Evolutionary conservation across 179 eudicot genomes (phyloP).

Genomic region (Amaranthus tricolor): DNA sequence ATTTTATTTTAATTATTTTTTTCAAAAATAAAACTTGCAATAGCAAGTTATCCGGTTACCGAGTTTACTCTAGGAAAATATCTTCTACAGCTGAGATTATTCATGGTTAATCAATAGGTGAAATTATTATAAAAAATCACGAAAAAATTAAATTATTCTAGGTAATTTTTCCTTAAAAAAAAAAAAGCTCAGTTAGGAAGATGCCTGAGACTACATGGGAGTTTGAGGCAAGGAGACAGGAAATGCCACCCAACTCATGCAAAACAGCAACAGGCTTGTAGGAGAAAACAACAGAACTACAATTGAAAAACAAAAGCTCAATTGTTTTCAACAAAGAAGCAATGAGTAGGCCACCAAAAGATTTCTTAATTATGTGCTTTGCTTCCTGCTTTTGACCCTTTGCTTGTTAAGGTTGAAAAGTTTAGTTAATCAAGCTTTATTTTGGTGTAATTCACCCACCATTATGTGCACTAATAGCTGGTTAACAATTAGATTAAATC

Average conservation of each 20-base stretch:
- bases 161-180: too few species aligned
- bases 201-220: not conserved
- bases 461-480: not conserved
- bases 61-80: too few species aligned
- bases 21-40: too few species aligned
- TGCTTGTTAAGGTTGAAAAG: conserved; percentile 10
- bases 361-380: conserved; percentile 15
- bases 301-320: not conserved
- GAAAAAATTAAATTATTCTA: too few species aligned
- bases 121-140: too few species aligned
- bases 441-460: conserved; percentile 14
- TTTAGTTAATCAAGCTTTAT: not conserved
- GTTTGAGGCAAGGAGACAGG: not conserved
- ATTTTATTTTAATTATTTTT: too few species aligned
- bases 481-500: not conserved
- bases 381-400: conserved; percentile 22
- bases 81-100: too few species aligned
- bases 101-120: too few species aligned
- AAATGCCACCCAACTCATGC: conserved; percentile 14
- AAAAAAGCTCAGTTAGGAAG: not conserved
- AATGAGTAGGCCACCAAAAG: conserved; percentile 14
- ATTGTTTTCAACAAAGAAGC: not conserved
- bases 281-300: conserved; percentile 2
- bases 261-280: conserved; percentile 20
- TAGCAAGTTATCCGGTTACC: too few species aligned